These are phyloP conservation scores for Ministeria vibrans DNA, from an alignment of 78 protist species.

Conservation along the genomic window DNA sequence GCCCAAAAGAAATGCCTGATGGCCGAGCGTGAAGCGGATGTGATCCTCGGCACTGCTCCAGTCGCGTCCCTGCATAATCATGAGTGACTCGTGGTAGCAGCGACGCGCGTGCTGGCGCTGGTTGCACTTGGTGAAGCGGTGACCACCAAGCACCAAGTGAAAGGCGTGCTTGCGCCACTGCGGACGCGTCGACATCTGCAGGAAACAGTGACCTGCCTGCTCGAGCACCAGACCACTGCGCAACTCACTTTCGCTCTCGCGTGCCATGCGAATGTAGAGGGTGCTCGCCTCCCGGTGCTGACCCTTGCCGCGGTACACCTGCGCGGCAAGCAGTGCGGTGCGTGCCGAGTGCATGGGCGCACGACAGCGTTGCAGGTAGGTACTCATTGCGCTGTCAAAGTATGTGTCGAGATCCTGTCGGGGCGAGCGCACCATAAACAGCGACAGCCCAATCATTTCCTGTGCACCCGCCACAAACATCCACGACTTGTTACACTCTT, in stretches of 20 bases:
- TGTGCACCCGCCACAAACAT: slow-evolving; percentile 23
- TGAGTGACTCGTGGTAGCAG: slow-evolving; percentile 17
- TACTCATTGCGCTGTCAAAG: slow-evolving; percentile 10
- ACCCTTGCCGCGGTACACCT: neutral
- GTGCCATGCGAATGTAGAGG: neutral
- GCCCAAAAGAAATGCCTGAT: slow-evolving; percentile 10
- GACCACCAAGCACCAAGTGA: slow-evolving; percentile 40
- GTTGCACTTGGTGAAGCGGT: slow-evolving; percentile 21
- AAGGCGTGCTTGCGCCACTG: slow-evolving; percentile 21
- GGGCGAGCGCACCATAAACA: neutral
- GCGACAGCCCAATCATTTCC: slow-evolving; percentile 21
- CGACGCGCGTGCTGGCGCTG: slow-evolving; percentile 34
- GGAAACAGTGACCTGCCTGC: slow-evolving; percentile 27
- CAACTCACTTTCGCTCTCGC: slow-evolving; percentile 1
- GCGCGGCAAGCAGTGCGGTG: neutral
- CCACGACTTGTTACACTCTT: slow-evolving; percentile 25
- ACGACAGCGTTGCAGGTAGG: neutral
- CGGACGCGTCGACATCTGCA: neutral
- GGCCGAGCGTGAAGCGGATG: slow-evolving; percentile 21
- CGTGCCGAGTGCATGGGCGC: neutral
- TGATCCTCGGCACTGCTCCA: slow-evolving; percentile 29
- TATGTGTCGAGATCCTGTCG: slow-evolving; percentile 1
- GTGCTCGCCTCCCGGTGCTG: slow-evolving; percentile 8
- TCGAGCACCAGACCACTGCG: slow-evolving; percentile 35
- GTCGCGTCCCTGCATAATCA: neutral